These are phyloP conservation scores for Venturia effusa DNA, from an alignment of 2,329 filamentous ascomycete species.

Conservation along the genomic window DNA sequence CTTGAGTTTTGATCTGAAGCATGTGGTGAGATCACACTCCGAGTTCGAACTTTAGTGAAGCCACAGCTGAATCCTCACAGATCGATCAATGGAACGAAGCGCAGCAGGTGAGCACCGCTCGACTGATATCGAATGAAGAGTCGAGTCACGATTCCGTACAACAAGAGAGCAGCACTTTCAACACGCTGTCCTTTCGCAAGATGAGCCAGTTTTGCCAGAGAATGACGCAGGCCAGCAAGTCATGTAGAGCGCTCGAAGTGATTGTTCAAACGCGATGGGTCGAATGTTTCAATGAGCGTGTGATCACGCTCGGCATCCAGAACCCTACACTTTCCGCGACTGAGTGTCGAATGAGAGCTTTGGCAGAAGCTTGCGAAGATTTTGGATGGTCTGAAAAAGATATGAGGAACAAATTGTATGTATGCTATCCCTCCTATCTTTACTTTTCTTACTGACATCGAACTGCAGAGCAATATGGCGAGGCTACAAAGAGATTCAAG, in stretches of 20 bases:
- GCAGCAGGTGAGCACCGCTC: conserved; percentile 9
- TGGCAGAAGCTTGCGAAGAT: conserved; percentile 42
- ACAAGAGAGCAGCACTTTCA: conserved; percentile 13
- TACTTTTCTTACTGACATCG: not conserved
- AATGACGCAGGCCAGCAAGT: conserved; percentile 39
- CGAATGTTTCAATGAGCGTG: conserved; percentile 43
- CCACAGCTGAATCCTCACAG: not conserved
- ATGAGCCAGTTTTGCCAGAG: conserved; percentile 35
- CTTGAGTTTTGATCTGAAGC: conserved; percentile 30
- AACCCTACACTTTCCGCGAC: conserved; percentile 32
- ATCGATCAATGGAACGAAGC: conserved; percentile 14
- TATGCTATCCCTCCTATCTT: not conserved
- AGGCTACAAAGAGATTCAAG: conserved; percentile 48
- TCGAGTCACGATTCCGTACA: not conserved
- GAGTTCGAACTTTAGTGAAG: not conserved
- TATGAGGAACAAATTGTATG: conserved; percentile 37
- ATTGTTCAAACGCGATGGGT: conserved; percentile 48
- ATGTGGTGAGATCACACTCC: conserved; percentile 15
- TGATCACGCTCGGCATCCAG: conserved; percentile 30
- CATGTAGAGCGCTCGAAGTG: conserved; percentile 46
- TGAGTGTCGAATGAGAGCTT: conserved; percentile 40
- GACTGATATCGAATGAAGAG: conserved; percentile 8
- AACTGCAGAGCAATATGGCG: conserved; percentile 36
- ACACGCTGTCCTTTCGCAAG: conserved; percentile 24
- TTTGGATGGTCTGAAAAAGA: conserved; percentile 49